A percentile compares a stretch with the other conserved stretches of the same genome.
phyloP scores from a whole-genome alignment of 208 protist genomes.

The Trichomonas tenax region DNA sequence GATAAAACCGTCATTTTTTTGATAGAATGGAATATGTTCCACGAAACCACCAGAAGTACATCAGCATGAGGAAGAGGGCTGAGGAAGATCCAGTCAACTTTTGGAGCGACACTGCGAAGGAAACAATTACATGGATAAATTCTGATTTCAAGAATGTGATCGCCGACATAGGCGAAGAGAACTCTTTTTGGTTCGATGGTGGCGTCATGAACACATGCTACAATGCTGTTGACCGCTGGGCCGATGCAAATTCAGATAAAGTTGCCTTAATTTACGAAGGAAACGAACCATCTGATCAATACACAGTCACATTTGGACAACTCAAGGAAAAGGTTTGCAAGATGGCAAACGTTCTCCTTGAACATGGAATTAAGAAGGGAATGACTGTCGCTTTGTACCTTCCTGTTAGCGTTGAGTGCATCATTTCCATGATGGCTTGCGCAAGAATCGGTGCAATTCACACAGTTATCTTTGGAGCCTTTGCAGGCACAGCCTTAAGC shows the following conservation, averaged over 20 bases:
- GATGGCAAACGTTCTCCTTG: conserved; percentile 48
- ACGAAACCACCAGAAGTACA: neutral
- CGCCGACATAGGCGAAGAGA: neutral
- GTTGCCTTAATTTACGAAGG: conserved; percentile 32
- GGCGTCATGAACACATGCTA: conserved; percentile 30
- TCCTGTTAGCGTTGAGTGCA: conserved; percentile 65
- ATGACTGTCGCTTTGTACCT: conserved; percentile 75
- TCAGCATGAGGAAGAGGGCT: neutral
- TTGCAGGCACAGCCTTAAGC: conserved; percentile 42
- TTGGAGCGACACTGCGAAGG: neutral
- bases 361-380: conserved; percentile 56
- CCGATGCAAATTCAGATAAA: neutral
- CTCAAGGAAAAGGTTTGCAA: neutral
- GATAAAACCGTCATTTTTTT: neutral
- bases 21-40: neutral
- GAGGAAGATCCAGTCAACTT: neutral
- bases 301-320: conserved; percentile 19
- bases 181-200: conserved; percentile 22
- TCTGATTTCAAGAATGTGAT: neutral
- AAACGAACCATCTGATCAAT: neutral
- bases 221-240: conserved; percentile 34
- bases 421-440: conserved; percentile 78
- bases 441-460: conserved; percentile 76
- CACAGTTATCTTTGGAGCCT: conserved; percentile 42
- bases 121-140: neutral